Percentiles rank a stretch among this genome's conserved stretches.
phyloP scores from a whole-genome alignment of 2,329 filamentous ascomycete species.

The Trichoderma simmonsii region DNA sequence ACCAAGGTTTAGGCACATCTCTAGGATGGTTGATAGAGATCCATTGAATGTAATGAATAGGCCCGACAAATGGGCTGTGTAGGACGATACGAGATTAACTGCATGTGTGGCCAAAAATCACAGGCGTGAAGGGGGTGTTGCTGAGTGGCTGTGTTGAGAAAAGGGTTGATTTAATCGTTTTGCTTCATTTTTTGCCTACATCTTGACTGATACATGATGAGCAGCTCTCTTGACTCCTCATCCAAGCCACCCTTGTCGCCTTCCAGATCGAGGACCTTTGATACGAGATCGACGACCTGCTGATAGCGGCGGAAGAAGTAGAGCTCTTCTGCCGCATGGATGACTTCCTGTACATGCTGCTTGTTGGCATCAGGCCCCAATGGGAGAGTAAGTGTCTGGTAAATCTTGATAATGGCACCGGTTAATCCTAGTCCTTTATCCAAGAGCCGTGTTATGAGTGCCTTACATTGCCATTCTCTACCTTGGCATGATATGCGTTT shows the following conservation, averaged over 20 bases:
- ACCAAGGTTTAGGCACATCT: background rate
- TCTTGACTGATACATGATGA: slow-evolving; percentile 43
- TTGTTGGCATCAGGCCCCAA: slow-evolving; percentile 40
- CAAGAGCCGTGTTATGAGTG: background rate
- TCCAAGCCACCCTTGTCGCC: slow-evolving; percentile 38
- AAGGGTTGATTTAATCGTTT: background rate
- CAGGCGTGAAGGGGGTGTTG: background rate
- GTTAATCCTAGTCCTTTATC: background rate
- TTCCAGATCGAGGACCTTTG: slow-evolving; percentile 32
- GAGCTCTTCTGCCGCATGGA: slow-evolving; percentile 57
- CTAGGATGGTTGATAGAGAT: background rate
- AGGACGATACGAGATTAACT: background rate
- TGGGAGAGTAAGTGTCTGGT: slow-evolving; percentile 42
- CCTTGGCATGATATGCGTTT: slow-evolving; percentile 43
- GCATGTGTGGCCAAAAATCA: background rate
- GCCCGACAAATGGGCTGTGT: slow-evolving; percentile 4
- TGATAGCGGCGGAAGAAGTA: slow-evolving; percentile 51
- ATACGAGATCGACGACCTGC: slow-evolving; percentile 43
- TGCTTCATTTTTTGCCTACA: slow-evolving; percentile 35
- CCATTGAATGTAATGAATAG: background rate
- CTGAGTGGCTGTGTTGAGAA: background rate
- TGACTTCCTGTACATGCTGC: slow-evolving; percentile 46
- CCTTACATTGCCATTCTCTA: slow-evolving; percentile 55
- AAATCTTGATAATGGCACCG: slow-evolving; percentile 36
- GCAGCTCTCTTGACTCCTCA: slow-evolving; percentile 38